Percentiles rank a stretch among this genome's conserved stretches.
Evolutionary conservation across 208 protist species (phyloP).

Genomic region (Giardia duodenalis): DNA sequence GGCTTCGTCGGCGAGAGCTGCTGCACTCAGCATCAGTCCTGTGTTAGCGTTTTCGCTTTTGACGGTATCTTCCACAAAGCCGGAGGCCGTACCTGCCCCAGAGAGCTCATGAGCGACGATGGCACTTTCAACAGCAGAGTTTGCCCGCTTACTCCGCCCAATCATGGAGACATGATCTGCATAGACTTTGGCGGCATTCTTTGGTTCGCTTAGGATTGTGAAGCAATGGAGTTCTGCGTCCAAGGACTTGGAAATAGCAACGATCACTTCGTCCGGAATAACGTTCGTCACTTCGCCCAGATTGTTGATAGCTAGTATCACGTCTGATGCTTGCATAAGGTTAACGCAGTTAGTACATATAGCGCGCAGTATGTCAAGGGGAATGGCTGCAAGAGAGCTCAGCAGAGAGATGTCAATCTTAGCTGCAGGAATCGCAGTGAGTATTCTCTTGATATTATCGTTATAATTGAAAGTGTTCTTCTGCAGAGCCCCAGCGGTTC

Average conservation of each 20-base stretch:
- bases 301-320: neutral
- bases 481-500: neutral
- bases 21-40: too few relatives aligned
- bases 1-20: neutral
- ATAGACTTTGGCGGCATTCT: neutral
- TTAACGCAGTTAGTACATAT: neutral
- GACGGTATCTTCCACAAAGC: neutral
- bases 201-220: neutral
- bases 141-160: neutral
- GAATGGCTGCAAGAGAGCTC: neutral
- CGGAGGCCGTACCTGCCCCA: neutral
- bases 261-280: neutral
- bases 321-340: neutral
- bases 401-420: neutral
- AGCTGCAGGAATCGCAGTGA: neutral
- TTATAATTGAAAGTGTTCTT: neutral
- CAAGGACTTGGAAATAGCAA: neutral
- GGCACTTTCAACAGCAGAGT: neutral
- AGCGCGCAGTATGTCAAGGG: neutral
- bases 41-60: neutral
- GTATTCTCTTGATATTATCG: neutral
- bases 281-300: neutral
- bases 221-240: neutral
- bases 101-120: neutral
- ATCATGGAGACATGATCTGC: neutral